phyloP scores from a whole-genome alignment of 2,329 filamentous ascomycete species.

The Raffaelea arxii region DNA sequence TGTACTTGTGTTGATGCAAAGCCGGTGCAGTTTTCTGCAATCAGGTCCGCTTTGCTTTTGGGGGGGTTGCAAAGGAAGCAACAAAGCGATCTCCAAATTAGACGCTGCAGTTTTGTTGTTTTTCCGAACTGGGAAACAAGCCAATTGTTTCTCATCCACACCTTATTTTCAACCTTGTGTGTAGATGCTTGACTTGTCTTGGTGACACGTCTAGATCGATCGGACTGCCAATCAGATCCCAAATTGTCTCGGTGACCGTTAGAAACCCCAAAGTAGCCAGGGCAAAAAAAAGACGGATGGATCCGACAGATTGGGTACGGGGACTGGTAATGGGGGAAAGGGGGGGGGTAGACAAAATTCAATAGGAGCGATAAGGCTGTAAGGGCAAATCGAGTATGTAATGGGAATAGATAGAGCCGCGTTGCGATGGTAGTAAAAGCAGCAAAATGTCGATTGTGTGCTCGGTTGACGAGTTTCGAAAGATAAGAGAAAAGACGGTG shows the following conservation, averaged over 20 bases:
- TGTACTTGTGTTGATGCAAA: too few species aligned
- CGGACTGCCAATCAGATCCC: background rate
- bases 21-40: too few species aligned
- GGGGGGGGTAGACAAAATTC: slow-evolving; percentile 2
- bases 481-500: slow-evolving; percentile 27
- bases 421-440: slow-evolving; percentile 1
- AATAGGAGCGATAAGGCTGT: slow-evolving; percentile 4
- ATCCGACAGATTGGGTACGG: slow-evolving; percentile 11
- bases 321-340: background rate
- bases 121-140: too few species aligned
- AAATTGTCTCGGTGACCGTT: background rate
- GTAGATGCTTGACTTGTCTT: too few species aligned
- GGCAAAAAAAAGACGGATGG: background rate
- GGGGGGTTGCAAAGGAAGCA: too few species aligned
- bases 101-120: too few species aligned
- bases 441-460: slow-evolving; percentile 14
- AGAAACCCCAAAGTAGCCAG: background rate
- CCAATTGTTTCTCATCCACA: too few species aligned
- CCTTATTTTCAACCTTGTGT: too few species aligned
- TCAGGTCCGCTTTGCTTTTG: too few species aligned
- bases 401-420: slow-evolving; percentile 9
- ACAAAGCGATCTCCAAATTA: too few species aligned
- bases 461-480: slow-evolving; percentile 13
- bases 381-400: slow-evolving; percentile 8
- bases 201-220: too few species aligned